Evolutionary conservation across 208 protist species (phyloP).

Genomic region (Wallacemonas sp.): DNA sequence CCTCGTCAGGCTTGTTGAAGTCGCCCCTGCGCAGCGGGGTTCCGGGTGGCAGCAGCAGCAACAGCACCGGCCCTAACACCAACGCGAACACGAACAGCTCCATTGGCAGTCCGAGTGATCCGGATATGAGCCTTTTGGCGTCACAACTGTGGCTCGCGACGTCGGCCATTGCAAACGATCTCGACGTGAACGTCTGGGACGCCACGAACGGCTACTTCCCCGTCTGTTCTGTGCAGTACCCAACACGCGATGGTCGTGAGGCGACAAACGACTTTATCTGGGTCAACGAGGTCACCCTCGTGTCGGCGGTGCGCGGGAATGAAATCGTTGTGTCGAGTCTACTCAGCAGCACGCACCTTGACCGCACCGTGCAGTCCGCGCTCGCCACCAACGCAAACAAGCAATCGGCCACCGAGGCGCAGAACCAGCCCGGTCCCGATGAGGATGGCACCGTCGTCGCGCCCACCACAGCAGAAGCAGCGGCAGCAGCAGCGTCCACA

Average conservation of each 20-base stretch:
- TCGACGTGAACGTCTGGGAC: constrained; percentile 81
- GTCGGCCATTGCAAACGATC: constrained; percentile 46
- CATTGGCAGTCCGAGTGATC: constrained; percentile 28
- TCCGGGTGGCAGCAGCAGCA: neutral
- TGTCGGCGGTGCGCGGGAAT: constrained; percentile 63
- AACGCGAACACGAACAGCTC: constrained; percentile 1
- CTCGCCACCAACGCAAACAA: no score
- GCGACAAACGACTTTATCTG: constrained; percentile 69
- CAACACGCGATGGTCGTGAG: constrained; percentile 22
- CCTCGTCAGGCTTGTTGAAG: no score
- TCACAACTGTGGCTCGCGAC: constrained; percentile 86
- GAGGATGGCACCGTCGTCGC: neutral
- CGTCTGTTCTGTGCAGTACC: constrained; percentile 39
- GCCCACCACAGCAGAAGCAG: constrained; percentile 9
- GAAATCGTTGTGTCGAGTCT: constrained; percentile 68
- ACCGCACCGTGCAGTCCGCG: constrained; percentile 22
- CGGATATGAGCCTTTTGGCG: constrained; percentile 24
- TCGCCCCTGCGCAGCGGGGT: neutral
- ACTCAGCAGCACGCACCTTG: constrained; percentile 36
- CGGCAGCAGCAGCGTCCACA: constrained; percentile 19
- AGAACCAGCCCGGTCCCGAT: constrained; percentile 1
- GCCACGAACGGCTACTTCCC: constrained; percentile 64
- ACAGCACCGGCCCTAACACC: no score
- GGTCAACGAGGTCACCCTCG: constrained; percentile 77
- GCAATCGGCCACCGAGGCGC: neutral